These are phyloP conservation scores for Neotropicomus parvogracilis DNA, from an alignment of 1,284 basidiomycete species.

Conservation along the genomic window DNA sequence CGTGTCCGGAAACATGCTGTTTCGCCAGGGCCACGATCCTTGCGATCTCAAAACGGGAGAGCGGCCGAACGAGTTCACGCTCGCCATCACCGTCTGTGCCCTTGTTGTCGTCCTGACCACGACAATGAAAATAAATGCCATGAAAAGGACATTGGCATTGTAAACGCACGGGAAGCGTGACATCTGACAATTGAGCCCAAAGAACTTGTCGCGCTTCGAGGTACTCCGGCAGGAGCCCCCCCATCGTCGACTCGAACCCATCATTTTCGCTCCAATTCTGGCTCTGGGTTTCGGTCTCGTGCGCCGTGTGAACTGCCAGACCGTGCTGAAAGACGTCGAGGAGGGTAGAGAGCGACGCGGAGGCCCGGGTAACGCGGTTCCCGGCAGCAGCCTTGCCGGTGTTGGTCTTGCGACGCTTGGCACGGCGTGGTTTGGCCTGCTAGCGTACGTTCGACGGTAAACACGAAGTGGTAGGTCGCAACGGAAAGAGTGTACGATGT, in stretches of 20 bases:
- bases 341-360: conserved; percentile 19
- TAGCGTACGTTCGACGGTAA: not conserved
- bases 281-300: not conserved
- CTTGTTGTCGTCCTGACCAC: conserved; percentile 16
- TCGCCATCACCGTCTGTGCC: not conserved
- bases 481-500: not conserved
- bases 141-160: not conserved
- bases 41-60: conserved; percentile 27
- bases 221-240: conserved; percentile 24
- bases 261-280: not conserved
- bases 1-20: too few species aligned
- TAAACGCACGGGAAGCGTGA: conserved; percentile 14
- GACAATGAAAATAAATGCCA: not conserved
- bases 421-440: conserved; percentile 14
- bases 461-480: not conserved
- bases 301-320: not conserved
- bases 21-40: conserved; percentile 19
- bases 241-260: conserved; percentile 29
- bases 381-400: conserved; percentile 12
- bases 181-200: conserved; percentile 9
- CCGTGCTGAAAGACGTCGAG: conserved; percentile 19
- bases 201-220: conserved; percentile 18
- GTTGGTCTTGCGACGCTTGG: conserved; percentile 30
- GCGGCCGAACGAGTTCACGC: conserved; percentile 25
- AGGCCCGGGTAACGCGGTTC: conserved; percentile 14